phyloP scores from a whole-genome alignment of 371 early-diverging fungal genomes.

The Basidiobolus heterosporus region DNA sequence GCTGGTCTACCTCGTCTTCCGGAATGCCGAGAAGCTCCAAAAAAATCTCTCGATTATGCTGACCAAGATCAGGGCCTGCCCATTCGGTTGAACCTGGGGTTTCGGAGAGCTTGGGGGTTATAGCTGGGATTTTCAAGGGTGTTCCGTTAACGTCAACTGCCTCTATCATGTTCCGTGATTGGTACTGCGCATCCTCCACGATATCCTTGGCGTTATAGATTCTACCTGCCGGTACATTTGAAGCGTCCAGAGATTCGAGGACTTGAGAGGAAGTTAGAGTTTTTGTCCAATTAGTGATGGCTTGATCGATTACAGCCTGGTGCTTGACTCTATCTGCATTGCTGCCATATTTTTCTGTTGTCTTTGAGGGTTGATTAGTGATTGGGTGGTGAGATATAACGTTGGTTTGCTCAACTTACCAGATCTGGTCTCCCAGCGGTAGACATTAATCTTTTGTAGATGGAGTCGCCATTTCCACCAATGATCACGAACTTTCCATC shows the following conservation, averaged over 20 bases:
- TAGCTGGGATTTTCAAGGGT: conserved; percentile 25
- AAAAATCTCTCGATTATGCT: conserved; percentile 24
- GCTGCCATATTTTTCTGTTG: conserved; percentile 21
- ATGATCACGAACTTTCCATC: conserved; percentile 32
- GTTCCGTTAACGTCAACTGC: conserved; percentile 17
- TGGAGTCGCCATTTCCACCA: conserved; percentile 36
- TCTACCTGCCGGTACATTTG: conserved; percentile 29
- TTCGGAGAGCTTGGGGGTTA: conserved; percentile 20
- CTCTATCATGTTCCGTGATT: conserved; percentile 31
- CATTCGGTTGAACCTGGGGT: conserved; percentile 33
- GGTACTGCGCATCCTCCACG: conserved; percentile 27
- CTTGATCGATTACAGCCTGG: conserved; percentile 23
- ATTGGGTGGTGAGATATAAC: background rate
- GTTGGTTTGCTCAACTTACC: conserved; percentile 9
- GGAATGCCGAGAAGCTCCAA: conserved; percentile 12
- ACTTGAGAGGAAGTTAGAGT: conserved; percentile 20
- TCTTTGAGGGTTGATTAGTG: conserved; percentile 6
- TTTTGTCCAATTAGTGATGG: conserved; percentile 28
- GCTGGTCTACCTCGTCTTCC: conserved; percentile 9
- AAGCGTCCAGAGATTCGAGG: conserved; percentile 17
- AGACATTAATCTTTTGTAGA: conserved; percentile 31
- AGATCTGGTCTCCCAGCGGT: conserved; percentile 27
- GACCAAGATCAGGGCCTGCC: conserved; percentile 33
- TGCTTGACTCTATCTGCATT: conserved; percentile 25
- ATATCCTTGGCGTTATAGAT: conserved; percentile 34